Evolutionary conservation across 2,329 filamentous ascomycete genomes (phyloP).

Genomic region (Podosphaera aphanis): DNA sequence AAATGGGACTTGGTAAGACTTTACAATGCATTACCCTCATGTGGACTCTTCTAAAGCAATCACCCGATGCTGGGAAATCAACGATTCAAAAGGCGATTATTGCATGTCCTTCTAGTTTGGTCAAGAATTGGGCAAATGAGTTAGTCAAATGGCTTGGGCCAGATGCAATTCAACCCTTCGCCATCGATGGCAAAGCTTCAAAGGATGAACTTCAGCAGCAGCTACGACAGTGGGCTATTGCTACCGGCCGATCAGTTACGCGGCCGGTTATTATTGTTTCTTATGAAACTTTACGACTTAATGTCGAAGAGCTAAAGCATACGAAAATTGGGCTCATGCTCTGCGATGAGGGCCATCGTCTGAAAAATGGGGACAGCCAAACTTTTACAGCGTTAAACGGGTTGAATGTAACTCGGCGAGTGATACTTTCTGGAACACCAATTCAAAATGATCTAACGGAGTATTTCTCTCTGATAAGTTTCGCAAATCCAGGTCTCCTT

Average conservation of each 20-base stretch:
- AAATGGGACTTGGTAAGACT: slow-evolving; percentile 96
- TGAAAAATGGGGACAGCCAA: slow-evolving; percentile 92
- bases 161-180: slow-evolving; percentile 78
- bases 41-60: slow-evolving; percentile 93
- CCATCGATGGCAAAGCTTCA: slow-evolving; percentile 84
- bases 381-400: slow-evolving; percentile 81
- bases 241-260: slow-evolving; percentile 70
- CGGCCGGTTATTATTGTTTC: slow-evolving; percentile 91
- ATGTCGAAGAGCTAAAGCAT: slow-evolving; percentile 72
- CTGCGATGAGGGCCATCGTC: slow-evolving; percentile 84
- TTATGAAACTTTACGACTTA: slow-evolving; percentile 81
- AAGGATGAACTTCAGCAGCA: slow-evolving; percentile 84
- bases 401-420: slow-evolving; percentile 70
- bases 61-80: slow-evolving; percentile 75
- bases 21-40: slow-evolving; percentile 89
- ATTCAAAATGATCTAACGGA: slow-evolving; percentile 98
- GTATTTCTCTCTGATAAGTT: slow-evolving; percentile 88
- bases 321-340: slow-evolving; percentile 80
- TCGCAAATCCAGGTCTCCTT: slow-evolving; percentile 81
- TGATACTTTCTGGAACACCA: slow-evolving; percentile 88
- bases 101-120: slow-evolving; percentile 84
- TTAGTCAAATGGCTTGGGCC: slow-evolving; percentile 87
- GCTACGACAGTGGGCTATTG: slow-evolving; percentile 82
- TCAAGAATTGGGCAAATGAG: slow-evolving; percentile 96
- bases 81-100: slow-evolving; percentile 95